Evolutionary conservation across 176 grass and related monocot genomes (phyloP).

Genomic region (Triticum timopheevii): DNA sequence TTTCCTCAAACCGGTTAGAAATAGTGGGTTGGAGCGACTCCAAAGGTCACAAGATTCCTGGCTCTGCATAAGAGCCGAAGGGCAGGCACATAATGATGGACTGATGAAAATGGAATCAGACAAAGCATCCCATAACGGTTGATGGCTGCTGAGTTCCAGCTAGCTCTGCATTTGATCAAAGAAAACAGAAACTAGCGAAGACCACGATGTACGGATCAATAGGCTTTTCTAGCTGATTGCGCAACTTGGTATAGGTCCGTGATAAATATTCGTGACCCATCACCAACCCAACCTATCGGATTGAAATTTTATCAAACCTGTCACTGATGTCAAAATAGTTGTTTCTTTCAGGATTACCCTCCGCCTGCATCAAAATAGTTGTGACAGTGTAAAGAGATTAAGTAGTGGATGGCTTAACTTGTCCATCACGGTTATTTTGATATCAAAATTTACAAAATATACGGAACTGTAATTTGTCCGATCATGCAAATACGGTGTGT

Average conservation of each 20-base stretch:
- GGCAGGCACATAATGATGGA: background rate
- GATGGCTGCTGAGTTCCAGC: conserved; percentile 12
- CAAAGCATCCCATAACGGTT: background rate
- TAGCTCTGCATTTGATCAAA: conserved; percentile 14
- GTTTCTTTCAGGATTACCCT: too few species aligned
- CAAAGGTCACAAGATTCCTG: conserved; percentile 17
- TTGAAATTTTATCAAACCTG: too few species aligned
- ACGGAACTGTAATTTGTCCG: too few species aligned
- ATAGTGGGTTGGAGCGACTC: background rate
- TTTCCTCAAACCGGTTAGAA: background rate
- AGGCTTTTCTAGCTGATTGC: background rate
- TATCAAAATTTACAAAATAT: too few species aligned
- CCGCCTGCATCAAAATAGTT: too few species aligned
- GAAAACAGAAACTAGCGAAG: background rate
- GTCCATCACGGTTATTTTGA: too few species aligned
- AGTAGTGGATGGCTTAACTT: too few species aligned
- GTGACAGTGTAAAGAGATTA: too few species aligned
- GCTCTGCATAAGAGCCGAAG: conserved; percentile 13
- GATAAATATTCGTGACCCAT: background rate
- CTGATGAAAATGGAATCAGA: background rate
- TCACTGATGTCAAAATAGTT: too few species aligned
- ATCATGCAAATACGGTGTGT: too few species aligned
- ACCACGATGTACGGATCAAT: background rate
- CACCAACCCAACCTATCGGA: too few species aligned
- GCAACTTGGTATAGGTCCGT: background rate